Base-by-base conservation (phyloP, 2,329 filamentous ascomycete species). In the Allantophomopsis lycopodina region DNA sequence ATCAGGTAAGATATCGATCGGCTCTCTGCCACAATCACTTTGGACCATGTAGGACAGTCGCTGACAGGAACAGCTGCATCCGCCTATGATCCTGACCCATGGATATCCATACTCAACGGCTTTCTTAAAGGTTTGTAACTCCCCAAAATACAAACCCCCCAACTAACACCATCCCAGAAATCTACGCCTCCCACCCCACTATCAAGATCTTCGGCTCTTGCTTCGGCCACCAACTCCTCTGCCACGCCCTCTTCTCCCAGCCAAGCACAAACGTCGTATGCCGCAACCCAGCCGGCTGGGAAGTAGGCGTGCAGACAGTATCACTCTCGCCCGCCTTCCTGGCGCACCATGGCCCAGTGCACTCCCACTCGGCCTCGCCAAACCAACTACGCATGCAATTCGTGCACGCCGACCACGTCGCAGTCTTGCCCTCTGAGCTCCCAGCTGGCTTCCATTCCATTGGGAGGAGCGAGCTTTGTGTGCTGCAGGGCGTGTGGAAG, bases 181-280 rank as follows among this genome's bases (percentile, higher is more conserved):
- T 57, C 0, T 65, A 62, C 39, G 38, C 38, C 1, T 40, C 46
- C 1, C 41, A 48, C 40, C 42, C 51, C 0, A 42, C 40, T 1
- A 44, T 65, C 35, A 61, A 57, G 40, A 55, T 65, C 5, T 64
- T 64, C 39, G 62, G 62, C 1, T 61, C 57, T 18, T 66, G 62
- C 40, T 65, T 65, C 36, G 61, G 62, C 1, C 62, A 65, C 37
- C 61, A 65, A 40, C 42, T 65, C 5, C 43, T 64, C 4, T 60
- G 56, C 40, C 55, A 60, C 38, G 55, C 59, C 3, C 39, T 66
- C 13, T 50, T 65, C 13, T 45, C 50, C 7, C 32, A 5, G 8
- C 38, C 47, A 11, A 14, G 28, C 12, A 8, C 21, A 13, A 40
- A 39, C 4, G 42, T 47, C 12, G 43, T 49, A 2, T 35, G 30